Conservation (phyloP, 2,329 filamentous ascomycete species). For the Fusarium miscanthi region DNA sequence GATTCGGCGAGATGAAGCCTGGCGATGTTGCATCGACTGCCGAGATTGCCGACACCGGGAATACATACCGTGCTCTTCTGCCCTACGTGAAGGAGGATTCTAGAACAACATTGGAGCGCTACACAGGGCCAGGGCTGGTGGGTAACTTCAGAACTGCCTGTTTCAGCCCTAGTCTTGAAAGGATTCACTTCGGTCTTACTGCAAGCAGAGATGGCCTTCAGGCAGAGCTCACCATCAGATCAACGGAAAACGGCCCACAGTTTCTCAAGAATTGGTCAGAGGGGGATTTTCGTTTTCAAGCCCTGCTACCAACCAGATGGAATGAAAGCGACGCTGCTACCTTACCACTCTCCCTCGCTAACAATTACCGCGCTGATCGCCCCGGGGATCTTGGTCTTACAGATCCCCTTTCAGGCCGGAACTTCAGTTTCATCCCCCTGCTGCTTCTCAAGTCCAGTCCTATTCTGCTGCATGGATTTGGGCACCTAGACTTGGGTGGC, state of each 20-base stretch:
- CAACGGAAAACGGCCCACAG: neutral
- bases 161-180: neutral
- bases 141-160: neutral
- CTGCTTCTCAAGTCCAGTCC: neutral
- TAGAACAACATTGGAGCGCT: neutral
- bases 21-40: neutral
- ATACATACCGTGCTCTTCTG: neutral
- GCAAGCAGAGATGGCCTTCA: neutral
- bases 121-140: neutral
- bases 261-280: neutral
- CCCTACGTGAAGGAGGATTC: neutral
- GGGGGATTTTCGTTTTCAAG: too few relatives aligned
- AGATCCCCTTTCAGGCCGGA: neutral
- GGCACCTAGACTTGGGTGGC: neutral
- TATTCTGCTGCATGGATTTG: neutral
- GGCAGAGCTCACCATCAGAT: neutral
- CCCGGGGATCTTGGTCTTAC: neutral
- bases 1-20: neutral
- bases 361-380: rapidly evolving
- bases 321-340: neutral
- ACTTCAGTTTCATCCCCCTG: neutral
- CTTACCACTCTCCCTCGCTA: neutral
- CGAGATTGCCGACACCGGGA: neutral
- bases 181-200: neutral
- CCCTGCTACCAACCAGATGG: neutral